phyloP scores from a whole-genome alignment of 2,329 filamentous ascomycete species.

The Dothideomycetes sp. region DNA sequence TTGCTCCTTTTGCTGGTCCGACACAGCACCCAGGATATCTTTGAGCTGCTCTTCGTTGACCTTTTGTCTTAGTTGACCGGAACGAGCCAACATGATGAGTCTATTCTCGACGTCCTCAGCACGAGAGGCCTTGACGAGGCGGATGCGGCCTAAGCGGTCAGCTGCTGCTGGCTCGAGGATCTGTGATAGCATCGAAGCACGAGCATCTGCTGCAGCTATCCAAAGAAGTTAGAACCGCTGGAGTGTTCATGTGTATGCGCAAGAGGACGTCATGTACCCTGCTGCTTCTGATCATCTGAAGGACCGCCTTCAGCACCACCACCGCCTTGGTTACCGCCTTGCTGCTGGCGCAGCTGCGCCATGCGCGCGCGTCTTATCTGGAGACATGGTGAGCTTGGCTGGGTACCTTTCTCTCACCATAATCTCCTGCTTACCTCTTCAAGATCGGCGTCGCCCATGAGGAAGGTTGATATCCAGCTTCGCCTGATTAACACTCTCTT shows the following conservation, averaged over 20 bases:
- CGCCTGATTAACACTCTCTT: too few species aligned
- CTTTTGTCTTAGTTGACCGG: slow-evolving; percentile 75
- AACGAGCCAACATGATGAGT: slow-evolving; percentile 80
- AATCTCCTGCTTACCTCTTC: slow-evolving; percentile 40
- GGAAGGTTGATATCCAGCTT: neutral
- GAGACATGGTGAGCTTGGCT: neutral
- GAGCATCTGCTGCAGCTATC: slow-evolving; percentile 51
- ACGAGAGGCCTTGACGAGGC: slow-evolving; percentile 86
- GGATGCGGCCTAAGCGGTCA: slow-evolving; percentile 86
- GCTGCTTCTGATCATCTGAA: slow-evolving; percentile 47
- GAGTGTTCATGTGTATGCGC: neutral
- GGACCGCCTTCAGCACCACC: slow-evolving; percentile 36
- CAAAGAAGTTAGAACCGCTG: neutral
- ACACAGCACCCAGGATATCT: slow-evolving; percentile 74
- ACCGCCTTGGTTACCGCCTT: slow-evolving; percentile 38
- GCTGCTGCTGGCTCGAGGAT: slow-evolving; percentile 91
- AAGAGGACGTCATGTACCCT: slow-evolving; percentile 4
- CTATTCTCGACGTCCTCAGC: slow-evolving; percentile 86
- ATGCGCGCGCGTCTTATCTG: slow-evolving; percentile 87
- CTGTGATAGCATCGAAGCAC: slow-evolving; percentile 69
- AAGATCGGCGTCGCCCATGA: slow-evolving; percentile 55
- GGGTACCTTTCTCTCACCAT: neutral
- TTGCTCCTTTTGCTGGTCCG: slow-evolving; percentile 58
- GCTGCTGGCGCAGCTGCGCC: slow-evolving; percentile 74
- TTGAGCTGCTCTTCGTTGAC: slow-evolving; percentile 91